Evolutionary conservation across 176 grass and related monocot species (phyloP), one percentile per base, ranked within the genome.

Genomic region (Lolium rigidum): DNA sequence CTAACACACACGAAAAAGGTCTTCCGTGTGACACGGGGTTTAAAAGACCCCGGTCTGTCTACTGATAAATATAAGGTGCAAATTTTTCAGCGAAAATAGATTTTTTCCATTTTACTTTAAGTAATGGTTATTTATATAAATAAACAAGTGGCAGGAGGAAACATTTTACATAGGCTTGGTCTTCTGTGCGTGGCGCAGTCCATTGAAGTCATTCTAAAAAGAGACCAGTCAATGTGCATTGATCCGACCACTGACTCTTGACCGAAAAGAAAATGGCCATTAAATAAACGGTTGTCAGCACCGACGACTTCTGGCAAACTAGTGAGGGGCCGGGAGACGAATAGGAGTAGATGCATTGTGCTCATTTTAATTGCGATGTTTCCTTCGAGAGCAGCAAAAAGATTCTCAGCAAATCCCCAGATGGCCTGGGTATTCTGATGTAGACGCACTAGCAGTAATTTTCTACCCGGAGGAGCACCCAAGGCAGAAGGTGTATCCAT

Each of bases 381-480:
- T 41, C n/a, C 67, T 17, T 76, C 67, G 54, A 61, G 25, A 44
- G 68, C 50, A 64, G 78, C 43, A 51, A 74, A 87, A 87, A 74
- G 77, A 87, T 87, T 81, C 68, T 87, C 57, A 64, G 12, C 78
- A 87, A 74, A 64, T 81, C 78, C 77, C 85, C 72, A 81, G 52
- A 60, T 51, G 43, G 44, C 67, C 80, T 74, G 55, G 62, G 77
- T 64, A 41, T 60, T 28, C 54, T 65, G 69, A 81, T 75, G 57
- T 47, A 31, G 78, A 81, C 28, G 85, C 6, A 50, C 48, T 57
- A 9, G 20, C 72, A n/a, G 4, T 22, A 46, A 46, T 46, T 43
- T 46, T 60, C 57, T 60, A 60, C 57, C 57, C 57, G 20, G 20
- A 6, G 55, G 48, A 50, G 11, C 11, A 9, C 46, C 46, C 7